These are phyloP conservation scores for Tetrastigma voinierianum DNA, from an alignment of 164 flowering plant species.

Conservation along the genomic window DNA sequence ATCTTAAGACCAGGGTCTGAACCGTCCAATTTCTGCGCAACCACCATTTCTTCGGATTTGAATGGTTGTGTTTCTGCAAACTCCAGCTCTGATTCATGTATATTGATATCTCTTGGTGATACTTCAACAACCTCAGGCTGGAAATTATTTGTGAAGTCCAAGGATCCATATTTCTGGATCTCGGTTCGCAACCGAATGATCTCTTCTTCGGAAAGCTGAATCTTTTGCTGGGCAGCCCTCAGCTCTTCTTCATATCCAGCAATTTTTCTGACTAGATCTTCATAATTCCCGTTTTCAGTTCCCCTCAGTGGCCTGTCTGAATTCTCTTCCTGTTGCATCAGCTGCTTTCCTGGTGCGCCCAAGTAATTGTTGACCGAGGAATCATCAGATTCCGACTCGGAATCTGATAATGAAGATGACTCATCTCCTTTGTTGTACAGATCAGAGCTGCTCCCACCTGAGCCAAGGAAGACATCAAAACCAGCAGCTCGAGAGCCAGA, in stretches of 20 bases:
- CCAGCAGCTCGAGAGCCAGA: conserved; percentile 70
- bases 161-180: conserved; percentile 32
- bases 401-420: conserved; percentile 50
- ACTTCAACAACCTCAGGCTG: conserved; percentile 16
- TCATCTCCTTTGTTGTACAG: conserved; percentile 50
- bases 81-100: conserved; percentile 22
- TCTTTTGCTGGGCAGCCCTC: conserved; percentile 35
- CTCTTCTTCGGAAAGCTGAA: conserved; percentile 45
- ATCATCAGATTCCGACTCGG: conserved; percentile 65
- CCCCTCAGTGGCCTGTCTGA: conserved; percentile 20
- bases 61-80: conserved; percentile 15
- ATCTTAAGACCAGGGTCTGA: conserved; percentile 18
- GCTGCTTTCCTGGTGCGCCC: conserved; percentile 29
- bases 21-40: conserved; percentile 20
- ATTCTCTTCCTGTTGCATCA: conserved; percentile 34
- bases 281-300: conserved; percentile 24
- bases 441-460: conserved; percentile 53
- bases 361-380: conserved; percentile 53
- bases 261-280: conserved; percentile 27
- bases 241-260: conserved; percentile 54
- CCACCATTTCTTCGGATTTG: conserved; percentile 22
- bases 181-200: conserved; percentile 42
- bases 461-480: conserved; percentile 75
- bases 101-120: conserved; percentile 5
- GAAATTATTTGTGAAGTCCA: conserved; percentile 4